Percentiles rank a stretch among this genome's conserved stretches.
These are phyloP conservation scores for Vaccinium darrowii DNA, from an alignment of 148 eudicot genomes.

Conservation along the genomic window DNA sequence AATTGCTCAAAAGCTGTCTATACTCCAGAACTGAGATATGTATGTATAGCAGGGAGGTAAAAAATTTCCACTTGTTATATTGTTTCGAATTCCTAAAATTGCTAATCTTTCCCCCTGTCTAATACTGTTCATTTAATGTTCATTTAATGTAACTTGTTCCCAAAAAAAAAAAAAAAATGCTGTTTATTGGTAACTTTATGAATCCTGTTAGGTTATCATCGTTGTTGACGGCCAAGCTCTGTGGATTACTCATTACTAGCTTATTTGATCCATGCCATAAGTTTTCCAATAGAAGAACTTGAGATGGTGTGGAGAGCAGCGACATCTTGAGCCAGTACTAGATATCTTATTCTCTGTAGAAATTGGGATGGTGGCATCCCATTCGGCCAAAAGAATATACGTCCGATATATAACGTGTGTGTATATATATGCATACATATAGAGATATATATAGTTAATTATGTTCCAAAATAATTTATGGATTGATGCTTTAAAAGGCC, in stretches of 20 bases:
- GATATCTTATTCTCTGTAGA: not conserved
- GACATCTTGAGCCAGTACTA: not conserved
- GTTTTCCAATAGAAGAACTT: not conserved
- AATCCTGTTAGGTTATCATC: not conserved
- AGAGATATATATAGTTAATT: not conserved
- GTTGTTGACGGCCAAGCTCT: not conserved
- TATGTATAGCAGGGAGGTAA: slow-evolving; percentile 89
- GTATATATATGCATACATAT: not conserved
- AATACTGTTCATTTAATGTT: not conserved
- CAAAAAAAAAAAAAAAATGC: not conserved
- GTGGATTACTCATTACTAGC: not conserved
- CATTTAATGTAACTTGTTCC: not conserved
- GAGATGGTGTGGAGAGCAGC: not conserved
- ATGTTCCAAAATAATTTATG: not conserved
- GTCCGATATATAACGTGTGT: not conserved
- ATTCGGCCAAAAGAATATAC: not conserved
- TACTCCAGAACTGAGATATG: slow-evolving; percentile 70
- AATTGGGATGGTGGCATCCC: not conserved
- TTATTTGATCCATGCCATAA: not conserved
- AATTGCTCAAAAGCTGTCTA: slow-evolving; percentile 80
- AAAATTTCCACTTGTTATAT: not conserved
- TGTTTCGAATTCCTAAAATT: not conserved
- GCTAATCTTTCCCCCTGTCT: not conserved
- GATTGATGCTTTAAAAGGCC: not conserved
- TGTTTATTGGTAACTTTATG: not conserved